These are phyloP conservation scores for Odontarrhena argentea DNA, from an alignment of 345 rosid species.

Conservation along the genomic window DNA sequence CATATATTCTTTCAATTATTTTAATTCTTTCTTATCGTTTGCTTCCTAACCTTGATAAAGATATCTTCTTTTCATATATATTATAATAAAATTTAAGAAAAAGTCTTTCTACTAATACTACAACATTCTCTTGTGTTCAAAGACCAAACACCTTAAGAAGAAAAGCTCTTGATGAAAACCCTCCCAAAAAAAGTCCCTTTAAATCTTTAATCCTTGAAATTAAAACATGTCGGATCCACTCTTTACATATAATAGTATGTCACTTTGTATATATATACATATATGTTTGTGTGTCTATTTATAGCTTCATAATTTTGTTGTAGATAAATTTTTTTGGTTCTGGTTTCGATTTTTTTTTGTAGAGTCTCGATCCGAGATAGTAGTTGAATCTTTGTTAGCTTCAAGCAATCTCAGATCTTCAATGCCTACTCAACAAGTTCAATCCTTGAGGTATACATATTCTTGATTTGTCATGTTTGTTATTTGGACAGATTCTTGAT, in stretches of 20 bases:
- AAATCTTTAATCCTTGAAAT: constrained; percentile 5
- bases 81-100: neutral
- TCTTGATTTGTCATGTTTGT: neutral
- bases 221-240: constrained; percentile 42
- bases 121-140: constrained; percentile 17
- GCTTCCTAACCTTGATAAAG: constrained; percentile 32
- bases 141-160: constrained; percentile 25
- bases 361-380: constrained; percentile 54
- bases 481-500: neutral
- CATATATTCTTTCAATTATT: constrained; percentile 31
- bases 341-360: constrained; percentile 35
- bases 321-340: constrained; percentile 4
- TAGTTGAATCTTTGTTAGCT: constrained; percentile 50
- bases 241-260: constrained; percentile 31
- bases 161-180: constrained; percentile 31
- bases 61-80: constrained; percentile 27
- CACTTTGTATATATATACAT: neutral
- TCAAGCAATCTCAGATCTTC: constrained; percentile 40
- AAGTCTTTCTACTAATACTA: too few species aligned
- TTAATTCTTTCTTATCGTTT: constrained; percentile 39
- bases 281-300: constrained; percentile 19
- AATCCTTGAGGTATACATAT: constrained; percentile 61
- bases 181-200: constrained; percentile 35
- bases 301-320: neutral
- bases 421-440: constrained; percentile 52